phyloP scores from a whole-genome alignment of 805 yeast species.

The Candida sphagnicola region DNA sequence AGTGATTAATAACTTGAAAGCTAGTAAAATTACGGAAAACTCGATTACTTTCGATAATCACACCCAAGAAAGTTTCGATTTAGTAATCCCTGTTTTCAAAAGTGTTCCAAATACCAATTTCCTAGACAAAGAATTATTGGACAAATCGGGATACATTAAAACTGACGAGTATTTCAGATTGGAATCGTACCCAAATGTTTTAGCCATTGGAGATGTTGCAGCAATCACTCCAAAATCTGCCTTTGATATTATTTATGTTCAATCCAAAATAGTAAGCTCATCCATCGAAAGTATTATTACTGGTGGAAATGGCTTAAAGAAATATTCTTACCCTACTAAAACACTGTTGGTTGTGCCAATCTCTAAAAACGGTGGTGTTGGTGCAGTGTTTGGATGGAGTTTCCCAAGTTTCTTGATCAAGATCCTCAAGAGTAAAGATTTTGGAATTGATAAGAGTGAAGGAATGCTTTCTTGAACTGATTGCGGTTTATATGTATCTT shows the following conservation, averaged over 20 bases:
- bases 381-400: constrained; percentile 22
- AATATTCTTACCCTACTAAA: not conserved
- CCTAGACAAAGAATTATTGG: constrained; percentile 19
- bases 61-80: constrained; percentile 17
- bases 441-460: constrained; percentile 20
- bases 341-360: constrained; percentile 26
- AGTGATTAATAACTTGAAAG: constrained; percentile 17
- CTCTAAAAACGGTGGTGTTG: constrained; percentile 34
- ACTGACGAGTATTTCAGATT: constrained; percentile 25
- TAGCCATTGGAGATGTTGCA: constrained; percentile 35
- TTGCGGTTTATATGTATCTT: too few relatives aligned
- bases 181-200: constrained; percentile 19
- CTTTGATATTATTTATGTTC: constrained; percentile 23
- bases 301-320: not conserved
- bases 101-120: constrained; percentile 31
- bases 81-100: constrained; percentile 24
- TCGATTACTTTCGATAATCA: constrained; percentile 17
- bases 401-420: constrained; percentile 27
- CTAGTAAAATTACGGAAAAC: constrained; percentile 5
- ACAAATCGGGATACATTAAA: constrained; percentile 23
- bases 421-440: constrained; percentile 24
- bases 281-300: not conserved
- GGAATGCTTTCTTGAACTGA: constrained; percentile 11
- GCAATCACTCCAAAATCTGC: constrained; percentile 18
- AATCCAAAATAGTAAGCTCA: constrained; percentile 12